Conservation (phyloP, 2,329 filamentous ascomycete species). For the Blastomyces gilchristii region DNA sequence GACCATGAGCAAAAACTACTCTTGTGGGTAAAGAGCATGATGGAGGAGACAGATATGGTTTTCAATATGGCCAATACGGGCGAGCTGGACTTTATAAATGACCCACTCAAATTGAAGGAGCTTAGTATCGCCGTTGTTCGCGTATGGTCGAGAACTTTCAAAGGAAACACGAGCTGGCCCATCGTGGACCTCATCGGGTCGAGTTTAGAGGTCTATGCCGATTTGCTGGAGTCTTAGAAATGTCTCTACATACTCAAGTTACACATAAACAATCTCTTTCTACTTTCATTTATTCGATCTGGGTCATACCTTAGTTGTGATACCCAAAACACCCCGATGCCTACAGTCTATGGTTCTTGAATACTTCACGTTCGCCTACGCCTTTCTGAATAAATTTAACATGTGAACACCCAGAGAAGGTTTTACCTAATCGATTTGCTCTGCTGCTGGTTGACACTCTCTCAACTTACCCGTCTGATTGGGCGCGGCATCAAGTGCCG, state of each 20-base stretch:
- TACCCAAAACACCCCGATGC: background rate
- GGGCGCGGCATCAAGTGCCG: background rate
- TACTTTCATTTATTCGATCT: background rate
- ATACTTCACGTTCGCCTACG: background rate
- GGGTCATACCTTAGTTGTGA: background rate
- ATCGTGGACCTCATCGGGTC: slow-evolving; percentile 39
- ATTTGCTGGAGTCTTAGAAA: slow-evolving; percentile 30
- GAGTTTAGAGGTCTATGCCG: slow-evolving; percentile 39
- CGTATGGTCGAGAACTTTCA: slow-evolving; percentile 39
- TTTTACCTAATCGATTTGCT: background rate
- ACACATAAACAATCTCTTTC: background rate
- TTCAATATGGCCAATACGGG: slow-evolving; percentile 29
- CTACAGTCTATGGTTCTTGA: background rate
- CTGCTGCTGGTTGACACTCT: background rate
- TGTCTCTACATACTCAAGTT: background rate
- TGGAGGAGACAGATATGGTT: slow-evolving; percentile 41
- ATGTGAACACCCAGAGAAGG: background rate
- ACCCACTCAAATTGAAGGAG: slow-evolving; percentile 34
- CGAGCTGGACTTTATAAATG: slow-evolving; percentile 35
- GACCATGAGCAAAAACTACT: slow-evolving; percentile 40
- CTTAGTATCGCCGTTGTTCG: slow-evolving; percentile 41
- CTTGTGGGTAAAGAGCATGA: slow-evolving; percentile 41
- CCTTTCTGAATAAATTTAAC: background rate
- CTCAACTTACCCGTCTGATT: background rate
- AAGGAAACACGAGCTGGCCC: slow-evolving; percentile 40